Conservation (phyloP, 2,329 filamentous ascomycete genomes). For the Beauveria brongniartii region DNA sequence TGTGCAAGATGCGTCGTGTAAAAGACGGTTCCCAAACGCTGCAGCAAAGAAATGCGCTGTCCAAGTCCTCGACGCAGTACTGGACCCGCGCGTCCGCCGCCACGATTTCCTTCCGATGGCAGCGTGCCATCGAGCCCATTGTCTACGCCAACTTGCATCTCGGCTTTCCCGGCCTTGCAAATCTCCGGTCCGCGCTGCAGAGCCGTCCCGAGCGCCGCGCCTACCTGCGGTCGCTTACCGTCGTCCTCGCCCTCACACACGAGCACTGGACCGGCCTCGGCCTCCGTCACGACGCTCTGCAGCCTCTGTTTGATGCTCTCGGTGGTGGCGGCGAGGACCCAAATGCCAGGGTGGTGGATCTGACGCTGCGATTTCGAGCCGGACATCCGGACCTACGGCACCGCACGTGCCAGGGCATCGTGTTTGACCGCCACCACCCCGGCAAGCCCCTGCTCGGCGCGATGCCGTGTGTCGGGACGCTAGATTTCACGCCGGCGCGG, state of each 20-base stretch:
- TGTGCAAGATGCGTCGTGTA: neutral
- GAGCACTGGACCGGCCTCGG: neutral
- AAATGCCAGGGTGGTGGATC: neutral
- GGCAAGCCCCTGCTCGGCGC: neutral
- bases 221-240: neutral
- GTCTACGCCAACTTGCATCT: neutral
- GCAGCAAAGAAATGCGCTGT: neutral
- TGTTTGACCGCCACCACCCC: neutral
- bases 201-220: neutral
- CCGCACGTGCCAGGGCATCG: neutral
- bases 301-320: neutral
- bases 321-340: neutral
- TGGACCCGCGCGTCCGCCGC: neutral
- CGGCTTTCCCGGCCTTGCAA: neutral
- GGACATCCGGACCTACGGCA: neutral
- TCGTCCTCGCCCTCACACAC: neutral
- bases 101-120: neutral
- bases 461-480: neutral
- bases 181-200: neutral
- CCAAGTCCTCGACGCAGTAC: neutral
- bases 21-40: neutral
- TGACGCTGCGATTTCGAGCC: neutral
- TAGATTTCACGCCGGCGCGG: neutral
- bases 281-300: neutral
- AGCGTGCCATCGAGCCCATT: slow-evolving; percentile 1